phyloP scores from a whole-genome alignment of 768 basidiomycete genomes.

The Lepiota brunneoincarnata region DNA sequence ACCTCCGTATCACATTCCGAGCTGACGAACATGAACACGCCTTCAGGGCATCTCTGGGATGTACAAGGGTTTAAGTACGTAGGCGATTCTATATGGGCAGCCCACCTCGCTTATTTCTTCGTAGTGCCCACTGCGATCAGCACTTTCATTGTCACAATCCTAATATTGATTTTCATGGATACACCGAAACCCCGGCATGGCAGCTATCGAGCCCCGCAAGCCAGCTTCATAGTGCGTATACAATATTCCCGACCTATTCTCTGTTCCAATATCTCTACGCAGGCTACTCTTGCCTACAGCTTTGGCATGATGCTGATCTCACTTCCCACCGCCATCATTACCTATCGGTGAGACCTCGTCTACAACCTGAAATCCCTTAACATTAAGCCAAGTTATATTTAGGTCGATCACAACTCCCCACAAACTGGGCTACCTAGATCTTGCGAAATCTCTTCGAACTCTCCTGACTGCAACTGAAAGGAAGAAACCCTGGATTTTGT shows the following conservation, averaged over 20 bases:
- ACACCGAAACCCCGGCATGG: constrained; percentile 60
- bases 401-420: constrained; percentile 86
- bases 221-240: constrained; percentile 44
- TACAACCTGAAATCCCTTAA: neutral
- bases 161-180: constrained; percentile 59
- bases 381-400: neutral
- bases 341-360: constrained; percentile 57
- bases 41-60: constrained; percentile 63
- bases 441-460: constrained; percentile 57
- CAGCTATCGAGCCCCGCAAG: constrained; percentile 59
- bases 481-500: constrained; percentile 75
- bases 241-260: neutral
- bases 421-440: constrained; percentile 62
- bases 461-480: constrained; percentile 82
- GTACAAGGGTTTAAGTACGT: constrained; percentile 74
- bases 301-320: constrained; percentile 63
- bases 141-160: constrained; percentile 53
- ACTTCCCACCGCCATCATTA: constrained; percentile 69
- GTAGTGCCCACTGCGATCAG: constrained; percentile 43
- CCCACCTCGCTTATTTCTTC: neutral
- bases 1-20: neutral
- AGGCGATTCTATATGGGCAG: neutral
- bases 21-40: neutral
- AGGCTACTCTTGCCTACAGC: constrained; percentile 64
- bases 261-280: constrained; percentile 5